Evolutionary conservation across 176 grass and related monocot species (phyloP).

Genomic region (Eragrostis nindensis): DNA sequence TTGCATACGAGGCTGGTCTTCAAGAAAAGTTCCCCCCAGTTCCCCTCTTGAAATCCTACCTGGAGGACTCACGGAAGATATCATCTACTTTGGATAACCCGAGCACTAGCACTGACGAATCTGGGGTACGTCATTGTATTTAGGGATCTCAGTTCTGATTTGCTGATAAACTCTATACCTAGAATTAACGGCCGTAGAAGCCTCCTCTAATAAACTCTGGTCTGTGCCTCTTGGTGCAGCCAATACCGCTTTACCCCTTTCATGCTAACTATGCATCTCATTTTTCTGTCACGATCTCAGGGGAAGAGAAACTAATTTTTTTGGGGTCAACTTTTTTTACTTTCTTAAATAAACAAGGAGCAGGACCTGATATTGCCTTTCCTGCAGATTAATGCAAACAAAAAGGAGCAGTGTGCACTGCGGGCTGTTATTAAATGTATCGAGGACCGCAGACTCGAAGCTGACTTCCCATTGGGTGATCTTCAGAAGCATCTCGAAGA

Average conservation of each 20-base stretch:
- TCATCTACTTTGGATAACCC: slow-evolving; percentile 45
- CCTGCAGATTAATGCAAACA: slow-evolving; percentile 53
- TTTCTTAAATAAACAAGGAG: slow-evolving; percentile 1
- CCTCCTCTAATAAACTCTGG: not conserved
- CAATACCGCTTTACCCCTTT: slow-evolving; percentile 6
- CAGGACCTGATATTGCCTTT: slow-evolving; percentile 3
- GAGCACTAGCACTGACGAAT: slow-evolving; percentile 41
- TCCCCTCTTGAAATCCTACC: slow-evolving; percentile 73
- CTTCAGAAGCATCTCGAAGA: slow-evolving; percentile 66
- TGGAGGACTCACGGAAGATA: slow-evolving; percentile 67
- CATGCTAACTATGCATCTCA: not conserved
- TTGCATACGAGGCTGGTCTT: slow-evolving; percentile 76
- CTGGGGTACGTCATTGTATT: slow-evolving; percentile 50
- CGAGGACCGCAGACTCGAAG: slow-evolving; percentile 75
- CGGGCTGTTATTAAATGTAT: slow-evolving; percentile 81
- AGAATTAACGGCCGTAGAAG: not conserved
- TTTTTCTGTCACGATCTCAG: not conserved
- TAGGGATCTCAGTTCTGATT: not conserved
- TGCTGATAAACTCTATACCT: not conserved
- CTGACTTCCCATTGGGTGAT: slow-evolving; percentile 64
- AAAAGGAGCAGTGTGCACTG: slow-evolving; percentile 67
- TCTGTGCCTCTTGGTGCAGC: not conserved
- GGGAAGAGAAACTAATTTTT: not conserved
- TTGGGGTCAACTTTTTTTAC: not conserved
- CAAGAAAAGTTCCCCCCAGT: slow-evolving; percentile 67